Percentiles rank a stretch among this genome's conserved stretches.
phyloP scores from a whole-genome alignment of 352 stramenopile genomes.

The Phytopythium chamaehyphon region DNA sequence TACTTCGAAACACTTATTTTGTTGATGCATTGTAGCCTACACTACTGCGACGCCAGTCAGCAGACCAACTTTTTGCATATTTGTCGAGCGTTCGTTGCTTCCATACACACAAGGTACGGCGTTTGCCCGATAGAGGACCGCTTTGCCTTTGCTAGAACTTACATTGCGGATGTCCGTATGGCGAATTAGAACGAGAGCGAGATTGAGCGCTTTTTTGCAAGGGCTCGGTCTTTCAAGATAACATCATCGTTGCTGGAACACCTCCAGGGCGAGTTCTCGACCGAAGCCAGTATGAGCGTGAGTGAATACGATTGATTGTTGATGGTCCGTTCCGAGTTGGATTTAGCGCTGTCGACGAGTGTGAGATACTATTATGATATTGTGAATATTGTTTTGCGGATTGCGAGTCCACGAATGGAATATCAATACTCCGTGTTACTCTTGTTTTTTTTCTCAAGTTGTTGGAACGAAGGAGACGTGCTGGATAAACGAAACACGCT shows the following conservation, averaged over 20 bases:
- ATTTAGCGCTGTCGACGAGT: too few relatives aligned
- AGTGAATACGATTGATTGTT: constrained; percentile 26
- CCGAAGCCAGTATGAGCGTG: constrained; percentile 41
- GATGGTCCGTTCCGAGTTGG: not conserved
- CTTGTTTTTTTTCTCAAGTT: not conserved
- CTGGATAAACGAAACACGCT: constrained; percentile 86
- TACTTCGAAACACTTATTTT: not conserved
- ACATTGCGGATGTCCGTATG: not conserved
- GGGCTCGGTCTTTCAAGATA: constrained; percentile 32
- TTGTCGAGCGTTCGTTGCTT: constrained; percentile 30
- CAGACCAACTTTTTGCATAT: constrained; percentile 28
- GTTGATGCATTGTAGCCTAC: constrained; percentile 5
- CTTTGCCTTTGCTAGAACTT: not conserved
- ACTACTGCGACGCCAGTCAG: constrained; percentile 15
- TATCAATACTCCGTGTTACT: not conserved
- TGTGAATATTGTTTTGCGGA: too few relatives aligned
- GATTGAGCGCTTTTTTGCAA: constrained; percentile 28
- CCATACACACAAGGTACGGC: constrained; percentile 28
- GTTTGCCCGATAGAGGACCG: constrained; percentile 1
- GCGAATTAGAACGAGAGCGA: constrained; percentile 27
- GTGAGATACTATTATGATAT: too few relatives aligned
- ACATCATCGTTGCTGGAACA: constrained; percentile 35
- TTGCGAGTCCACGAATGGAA: too few relatives aligned
- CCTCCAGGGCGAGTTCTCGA: constrained; percentile 39
- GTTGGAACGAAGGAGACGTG: constrained; percentile 76